Base-by-base conservation (phyloP, 176 grass and related monocot species). In the Aegilops bicornis region DNA sequence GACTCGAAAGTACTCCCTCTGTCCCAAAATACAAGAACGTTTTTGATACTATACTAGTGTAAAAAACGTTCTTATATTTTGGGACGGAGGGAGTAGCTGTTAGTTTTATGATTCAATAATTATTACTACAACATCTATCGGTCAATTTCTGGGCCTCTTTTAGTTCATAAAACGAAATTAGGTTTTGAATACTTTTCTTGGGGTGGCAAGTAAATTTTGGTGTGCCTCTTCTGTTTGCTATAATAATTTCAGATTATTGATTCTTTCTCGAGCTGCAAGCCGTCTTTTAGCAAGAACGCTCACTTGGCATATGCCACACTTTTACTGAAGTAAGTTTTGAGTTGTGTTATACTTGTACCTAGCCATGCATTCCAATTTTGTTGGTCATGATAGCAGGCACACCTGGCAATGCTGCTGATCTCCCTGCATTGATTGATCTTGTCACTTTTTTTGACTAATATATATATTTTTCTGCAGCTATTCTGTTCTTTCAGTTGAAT, bases 281-380 rank as follows among this genome's bases (percentile, higher is more conserved):
- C 85, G 70, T 79, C 59, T 27, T 99, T 99, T 83, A 99, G 90
- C 89, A 99, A 99, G 85, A 94, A 91, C 43, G 87, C 97, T 76
- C 89, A 99, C 82, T 77, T 99, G 86, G 90, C 94, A 76, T 99
- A 91, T 84, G 85, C 94, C 24, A 99, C 97, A 23, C 80, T 99
- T 87, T 27, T 99, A 73, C 90, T 99, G 27, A 99, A 99, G 97
- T 99, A 88, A 92, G 92, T 93, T 70, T 52, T 47, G 39, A 43
- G 43, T 82, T 68, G 58, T 54, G 16, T 54, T 54, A 54, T 68
- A 62, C 52, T 42, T 80, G 8, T 69, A 37, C 23, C 1, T 83
- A 73, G 60, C 24, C 32, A 74, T 82, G 60, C 20, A 30, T 47
- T 72, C 16, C 15, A 35, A 58, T 63, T 66, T 80, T 39, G 29